Evolutionary conservation across 208 protist genomes (phyloP), one percentile per base, ranked within the genome.

Genomic region (Acanthamoeba polyphaga): DNA sequence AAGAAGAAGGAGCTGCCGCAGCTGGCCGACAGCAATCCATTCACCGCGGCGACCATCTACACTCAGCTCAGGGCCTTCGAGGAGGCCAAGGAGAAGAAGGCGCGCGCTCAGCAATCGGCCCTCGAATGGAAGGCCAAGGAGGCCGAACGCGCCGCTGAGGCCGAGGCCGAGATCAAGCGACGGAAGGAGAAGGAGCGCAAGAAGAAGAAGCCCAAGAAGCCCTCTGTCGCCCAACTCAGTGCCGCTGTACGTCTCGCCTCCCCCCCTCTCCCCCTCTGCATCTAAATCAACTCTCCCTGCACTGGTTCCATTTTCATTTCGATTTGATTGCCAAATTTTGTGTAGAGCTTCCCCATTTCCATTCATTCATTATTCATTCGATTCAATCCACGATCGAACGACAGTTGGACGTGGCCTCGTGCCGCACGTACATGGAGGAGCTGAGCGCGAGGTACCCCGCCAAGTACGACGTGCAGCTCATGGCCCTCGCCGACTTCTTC

Each of bases 181-280:
- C 66, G 49, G 53, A 43, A 51, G 74, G 74, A 82, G 74, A 82
- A 82, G 38, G 74, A 46, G 74, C 49, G 27, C 53, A 90, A 90
- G 58, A 90, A 90, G 58, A 90, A 90, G 82, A 90, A 60, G 17
- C 22, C 60, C 60, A 90, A 90, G 82, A 90, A 90, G 82, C 82
- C 82, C 51, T 89, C 82, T 24, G n/a, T 90, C 82, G 82, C 82
- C 46, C 82, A 90, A 12, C 82, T 90, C n/a, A 68, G 51, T 27
- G 27, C 53, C 22, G 24, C 22, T 6, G 82, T 90, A 60, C 58
- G 53, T 68, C 24, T 3, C 7, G 9, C 8, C 72, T 6, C n/a
- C 32, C 38, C 70, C 38, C 13, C 70, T 29, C 29, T n/a, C 22
- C n/a, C 24, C n/a, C 10, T 38, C 12, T 74, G 8, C 9, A 74